Evolutionary conservation across 208 protist species (phyloP), one percentile per base, ranked within the genome.

Genomic region (Naegleria fowleri): DNA sequence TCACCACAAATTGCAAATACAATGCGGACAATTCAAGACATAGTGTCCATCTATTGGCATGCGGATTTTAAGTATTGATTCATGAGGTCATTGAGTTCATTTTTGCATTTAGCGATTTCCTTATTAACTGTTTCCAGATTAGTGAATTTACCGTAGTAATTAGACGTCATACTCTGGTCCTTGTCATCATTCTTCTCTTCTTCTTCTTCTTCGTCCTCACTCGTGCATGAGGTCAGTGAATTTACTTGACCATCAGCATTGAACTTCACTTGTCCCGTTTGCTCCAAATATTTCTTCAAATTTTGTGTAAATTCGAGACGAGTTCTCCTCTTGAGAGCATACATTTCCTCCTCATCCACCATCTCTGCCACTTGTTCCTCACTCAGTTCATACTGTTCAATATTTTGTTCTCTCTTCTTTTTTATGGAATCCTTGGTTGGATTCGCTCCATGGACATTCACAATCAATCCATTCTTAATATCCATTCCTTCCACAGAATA

Each of bases 381-480:
- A 41, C 9, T 41, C 3, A 75, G 51, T 25, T 89, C 33, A 41
- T 89, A 89, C 25, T 89, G 55, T 25, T 89, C 39, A 22, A 5
- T 52, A 11, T 89, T 89, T 39, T 89, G n/a, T 67, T 89, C 86
- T 41, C 33, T 13, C 25, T 43, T 52, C 39, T 89, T 5, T 89
- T 41, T 52, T 16, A 22, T 89, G 9, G 29, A 39, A 40, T 89
- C 86, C 40, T 67, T 89, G 9, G 86, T 75, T n/a, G 48, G 43
- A 89, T 89, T 89, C 5, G 38, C 52, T 9, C 92, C 92, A 79
- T 79, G 0, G 19, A 59, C 91, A 92, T 93, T 93, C 75, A 93
- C 89, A 83, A 93, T 91, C 29, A 92, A 40, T 5, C 92, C 92
- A 91, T 85, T 90, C 79, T 93, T 93, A 38, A 84, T 36, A 3